Base-by-base conservation (phyloP, 352 stramenopile species). In the Phytophthora pini region DNA sequence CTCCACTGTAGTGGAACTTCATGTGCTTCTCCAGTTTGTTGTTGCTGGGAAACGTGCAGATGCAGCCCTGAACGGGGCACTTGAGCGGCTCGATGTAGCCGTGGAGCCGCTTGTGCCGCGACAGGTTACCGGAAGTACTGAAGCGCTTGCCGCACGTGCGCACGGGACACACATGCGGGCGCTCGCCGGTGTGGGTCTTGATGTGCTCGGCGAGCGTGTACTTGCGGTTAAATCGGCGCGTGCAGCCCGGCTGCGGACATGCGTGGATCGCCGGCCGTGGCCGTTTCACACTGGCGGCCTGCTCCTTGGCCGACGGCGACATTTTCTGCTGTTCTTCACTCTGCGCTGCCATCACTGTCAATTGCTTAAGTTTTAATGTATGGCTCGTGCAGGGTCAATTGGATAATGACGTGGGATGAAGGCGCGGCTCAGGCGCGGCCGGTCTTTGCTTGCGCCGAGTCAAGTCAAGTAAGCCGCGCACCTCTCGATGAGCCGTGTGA, bases 171-270 rank as follows among this genome's bases (percentile, higher is more conserved):
- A 68, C 44, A 39, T 82, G 67, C 8, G 74, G 74, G 7, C 66
- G 70, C 26, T 82, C 74, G 27, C 81, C 81, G 32, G 81, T 88
- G 74, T 90, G 81, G 26, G 80, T 90, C 67, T 88, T 89, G 51
- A 82, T 77, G 66, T 90, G 82, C 54, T 89, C 79, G 7, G 65
- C 82, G 63, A 89, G 77, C 24, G 79, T 88, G 55, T 83, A 85
- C 32, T 80, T 83, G 71, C 79, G 76, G 62, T 84, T 80, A 63
- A 88, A 86, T 26, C 74, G 71, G 8, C 73, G 63, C 10, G 53
- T 68, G 56, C 79, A 88, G 40, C 61, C 56, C 27, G 47, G 56
- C 20, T 77, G 66, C 2, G 70, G 50, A 7, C 74, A 82, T 34
- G 40, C 53, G 51, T 81, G 73, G 43, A 62, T 72, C n/a, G 50